These are phyloP conservation scores for Hortaea werneckii DNA, from an alignment of 2,329 filamentous ascomycete species.

Conservation along the genomic window DNA sequence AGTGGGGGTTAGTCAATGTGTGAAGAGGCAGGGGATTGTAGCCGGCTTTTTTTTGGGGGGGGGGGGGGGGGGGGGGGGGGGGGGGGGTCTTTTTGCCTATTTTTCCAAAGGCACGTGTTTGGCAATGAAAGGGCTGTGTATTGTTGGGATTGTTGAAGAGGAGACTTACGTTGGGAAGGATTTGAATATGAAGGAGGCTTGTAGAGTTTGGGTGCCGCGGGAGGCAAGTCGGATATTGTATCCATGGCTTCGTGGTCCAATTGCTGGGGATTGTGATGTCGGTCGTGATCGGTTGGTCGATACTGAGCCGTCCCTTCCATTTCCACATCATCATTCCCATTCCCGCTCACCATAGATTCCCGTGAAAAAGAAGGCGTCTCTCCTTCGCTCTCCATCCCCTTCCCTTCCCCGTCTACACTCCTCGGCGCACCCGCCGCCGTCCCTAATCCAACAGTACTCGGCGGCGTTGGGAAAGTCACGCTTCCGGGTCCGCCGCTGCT, in stretches of 20 bases:
- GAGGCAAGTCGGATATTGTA: no score
- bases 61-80: constrained; percentile 2
- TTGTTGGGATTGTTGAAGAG: no score
- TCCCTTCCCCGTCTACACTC: constrained; percentile 8
- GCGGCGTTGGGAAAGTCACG: constrained; percentile 30
- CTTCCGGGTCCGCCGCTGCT: constrained; percentile 7
- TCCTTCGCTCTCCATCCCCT: constrained; percentile 13
- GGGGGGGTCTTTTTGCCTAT: constrained; percentile 22
- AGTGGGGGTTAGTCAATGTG: neutral
- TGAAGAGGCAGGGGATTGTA: neutral
- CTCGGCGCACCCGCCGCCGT: constrained; percentile 10
- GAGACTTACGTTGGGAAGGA: no score
- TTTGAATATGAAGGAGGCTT: no score
- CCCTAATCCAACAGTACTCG: constrained; percentile 26
- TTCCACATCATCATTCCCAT: constrained; percentile 15
- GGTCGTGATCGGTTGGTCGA: constrained; percentile 37
- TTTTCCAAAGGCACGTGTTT: no score
- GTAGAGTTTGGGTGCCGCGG: no score
- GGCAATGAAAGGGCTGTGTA: no score
- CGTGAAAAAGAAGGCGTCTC: constrained; percentile 18
- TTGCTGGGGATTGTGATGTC: no score
- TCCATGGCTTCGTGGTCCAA: no score
- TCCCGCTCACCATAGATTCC: constrained; percentile 25
- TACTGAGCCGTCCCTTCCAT: constrained; percentile 22
- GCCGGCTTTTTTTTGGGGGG: neutral